Evolutionary conservation across 495 filamentous ascomycete genomes (phyloP), one percentile per base, ranked within the genome.

Genomic region (Xylaria acuta): DNA sequence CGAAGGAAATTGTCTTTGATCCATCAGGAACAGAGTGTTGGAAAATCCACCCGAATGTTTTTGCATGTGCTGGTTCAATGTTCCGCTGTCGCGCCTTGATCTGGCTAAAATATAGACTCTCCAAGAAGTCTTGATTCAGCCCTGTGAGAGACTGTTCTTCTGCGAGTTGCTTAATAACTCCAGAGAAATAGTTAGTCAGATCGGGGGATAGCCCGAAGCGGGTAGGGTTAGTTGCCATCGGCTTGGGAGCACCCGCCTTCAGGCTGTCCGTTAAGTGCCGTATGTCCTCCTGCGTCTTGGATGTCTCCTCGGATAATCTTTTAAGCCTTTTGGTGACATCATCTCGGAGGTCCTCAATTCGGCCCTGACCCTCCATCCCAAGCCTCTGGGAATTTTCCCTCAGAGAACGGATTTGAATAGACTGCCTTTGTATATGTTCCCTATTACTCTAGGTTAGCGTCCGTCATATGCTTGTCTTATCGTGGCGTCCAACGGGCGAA

Each of bases 11-110:
- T 14, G 36, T 59, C 36, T 11, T 51, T 12, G 30, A 34, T 11
- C 22, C 32, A n/a, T 65, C 36, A 3, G 18, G 5, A 1, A 65
- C 9, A 4, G 60, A 30, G 40, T 36, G 18, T 16, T 32, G 3
- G 8, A 70, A 72, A 9, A 72, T 59, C 73, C 73, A 75, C 38
- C 60, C 34, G 25, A 72, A 75, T 9, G 73, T 75, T 18, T 63
- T 45, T 1, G 70, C 27, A 63, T 75, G 70, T 8, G 70, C 70
- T 3, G 18, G 1, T 22, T 43, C 47, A 9, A 75, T 70, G 7
- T 66, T 70, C 6, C 69, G 27, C 25, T 72, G 58, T 22, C 73
- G 60, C 9, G 40, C 22, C 34, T 27, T 54, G 38, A 72, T 25
- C 11, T 67, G 62, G 3, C 56, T 25, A 20, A 72, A 69, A 49